phyloP scores from a whole-genome alignment of 257 asterid species.

The Nicotiana attenuata region DNA sequence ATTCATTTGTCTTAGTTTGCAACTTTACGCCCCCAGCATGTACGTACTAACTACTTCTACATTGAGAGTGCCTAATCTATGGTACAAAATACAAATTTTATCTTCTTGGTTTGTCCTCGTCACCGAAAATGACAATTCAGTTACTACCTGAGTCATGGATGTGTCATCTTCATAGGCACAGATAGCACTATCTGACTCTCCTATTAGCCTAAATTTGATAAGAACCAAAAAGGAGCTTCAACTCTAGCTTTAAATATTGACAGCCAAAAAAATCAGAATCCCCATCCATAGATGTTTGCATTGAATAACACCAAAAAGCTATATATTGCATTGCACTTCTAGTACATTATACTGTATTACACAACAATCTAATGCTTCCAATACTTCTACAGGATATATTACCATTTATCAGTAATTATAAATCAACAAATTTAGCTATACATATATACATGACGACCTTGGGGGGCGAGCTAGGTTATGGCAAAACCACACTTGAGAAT shows the following conservation, averaged over 20 bases:
- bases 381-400: not conserved
- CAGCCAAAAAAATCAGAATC: not conserved
- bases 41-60: not conserved
- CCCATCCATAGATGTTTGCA: not conserved
- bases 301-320: not conserved
- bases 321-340: not conserved
- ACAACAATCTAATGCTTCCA: not conserved
- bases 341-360: not conserved
- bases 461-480: not conserved
- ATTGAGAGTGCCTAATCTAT: not conserved
- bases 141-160: conserved; percentile 7
- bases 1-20: not conserved
- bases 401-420: not conserved
- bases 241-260: not conserved
- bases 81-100: not conserved
- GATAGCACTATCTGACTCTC: not conserved
- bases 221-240: not conserved
- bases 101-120: not conserved
- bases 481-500: too few species aligned
- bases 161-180: not conserved
- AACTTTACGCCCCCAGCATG: not conserved
- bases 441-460: not conserved
- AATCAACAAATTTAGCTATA: not conserved
- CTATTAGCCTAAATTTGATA: not conserved
- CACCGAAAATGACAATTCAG: conserved; percentile 6